These are phyloP conservation scores for Paralagenidium karlingii DNA, from an alignment of 352 stramenopile species.

Conservation along the genomic window DNA sequence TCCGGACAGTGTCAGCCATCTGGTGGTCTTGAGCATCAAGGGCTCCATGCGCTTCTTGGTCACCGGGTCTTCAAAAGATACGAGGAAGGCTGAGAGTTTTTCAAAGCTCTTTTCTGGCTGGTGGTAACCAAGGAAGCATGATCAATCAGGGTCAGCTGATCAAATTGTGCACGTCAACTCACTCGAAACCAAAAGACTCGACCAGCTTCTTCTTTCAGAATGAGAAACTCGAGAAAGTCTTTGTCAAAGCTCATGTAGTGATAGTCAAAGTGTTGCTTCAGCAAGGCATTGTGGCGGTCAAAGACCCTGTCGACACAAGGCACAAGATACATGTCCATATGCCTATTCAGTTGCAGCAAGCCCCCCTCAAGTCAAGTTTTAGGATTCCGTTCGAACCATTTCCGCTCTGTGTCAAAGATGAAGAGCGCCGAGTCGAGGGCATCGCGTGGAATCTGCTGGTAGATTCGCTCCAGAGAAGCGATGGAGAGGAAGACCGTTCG, in stretches of 20 bases:
- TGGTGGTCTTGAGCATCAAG: conserved; percentile 42
- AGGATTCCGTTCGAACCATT: conserved; percentile 50
- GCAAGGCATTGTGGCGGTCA: conserved; percentile 47
- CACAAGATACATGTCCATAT: neutral
- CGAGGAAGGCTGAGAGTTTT: conserved; percentile 44
- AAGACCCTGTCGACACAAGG: conserved; percentile 30
- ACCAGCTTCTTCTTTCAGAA: conserved; percentile 52
- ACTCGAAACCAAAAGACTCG: conserved; percentile 70
- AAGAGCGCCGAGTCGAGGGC: conserved; percentile 45
- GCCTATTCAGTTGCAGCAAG: no score
- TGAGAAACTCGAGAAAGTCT: conserved; percentile 65
- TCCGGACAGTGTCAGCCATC: conserved; percentile 51
- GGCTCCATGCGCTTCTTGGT: conserved; percentile 27
- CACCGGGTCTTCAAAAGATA: conserved; percentile 30
- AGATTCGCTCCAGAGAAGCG: conserved; percentile 36
- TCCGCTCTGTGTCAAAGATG: conserved; percentile 53
- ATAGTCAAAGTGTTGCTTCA: conserved; percentile 58
- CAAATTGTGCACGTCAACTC: conserved; percentile 1
- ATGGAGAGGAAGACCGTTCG: conserved; percentile 70
- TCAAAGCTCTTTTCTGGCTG: conserved; percentile 52
- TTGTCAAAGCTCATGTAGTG: conserved; percentile 63
- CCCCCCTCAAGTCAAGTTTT: no score
- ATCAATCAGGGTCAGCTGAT: conserved; percentile 1
- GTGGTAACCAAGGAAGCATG: neutral
- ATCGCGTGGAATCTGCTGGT: conserved; percentile 48